Evolutionary conservation across 1,284 basidiomycete genomes (phyloP), one percentile per base, ranked within the genome.

Genomic region (Rhodofomes roseus): DNA sequence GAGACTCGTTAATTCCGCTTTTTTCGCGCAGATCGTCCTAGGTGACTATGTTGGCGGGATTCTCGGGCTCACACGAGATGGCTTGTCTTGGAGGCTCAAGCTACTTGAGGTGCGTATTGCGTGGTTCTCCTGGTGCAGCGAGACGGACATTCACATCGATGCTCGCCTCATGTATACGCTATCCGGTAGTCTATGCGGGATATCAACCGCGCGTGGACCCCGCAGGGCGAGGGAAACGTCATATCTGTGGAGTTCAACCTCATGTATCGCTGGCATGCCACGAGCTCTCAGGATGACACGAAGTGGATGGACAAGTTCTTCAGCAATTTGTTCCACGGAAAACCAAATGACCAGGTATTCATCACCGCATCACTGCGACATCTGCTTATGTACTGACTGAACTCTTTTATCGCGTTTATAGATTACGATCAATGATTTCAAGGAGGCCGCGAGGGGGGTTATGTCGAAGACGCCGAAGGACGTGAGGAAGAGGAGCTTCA

Each of bases 231-330:
- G 67, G 90, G 91, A 41, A 93, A 92, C 66, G 83, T 82, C 51
- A 81, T 83, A 61, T 87, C 87, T 0, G 72, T 91, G 54, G 91
- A 93, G 70, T 90, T 90, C 74, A 90, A 89, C 67, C 74, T 89
- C 7, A 73, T 90, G 16, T 91, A 90, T 70, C 76, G 84, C 50
- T 93, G 90, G 91, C 91, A 93, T 67, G 77, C 89, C 14, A 79
- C 86, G 0, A 71, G 88, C 9, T 88, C 86, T 2, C 63, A 79
- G 61, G 60, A 79, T 52, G 90, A 93, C 68, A 79, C 81, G 0
- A 51, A 74, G 37, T 92, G 89, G 89, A 81, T 83, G 1, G 78
- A 83, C 57, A 63, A 74, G 59, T 58, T 65, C 25, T 60, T 69
- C 54, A 56, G 62, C 46, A 59, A 66, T 54, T 57, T 59, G 7